Conservation (phyloP, 2,329 filamentous ascomycete species). For the Hymenoscyphus infarciens region DNA sequence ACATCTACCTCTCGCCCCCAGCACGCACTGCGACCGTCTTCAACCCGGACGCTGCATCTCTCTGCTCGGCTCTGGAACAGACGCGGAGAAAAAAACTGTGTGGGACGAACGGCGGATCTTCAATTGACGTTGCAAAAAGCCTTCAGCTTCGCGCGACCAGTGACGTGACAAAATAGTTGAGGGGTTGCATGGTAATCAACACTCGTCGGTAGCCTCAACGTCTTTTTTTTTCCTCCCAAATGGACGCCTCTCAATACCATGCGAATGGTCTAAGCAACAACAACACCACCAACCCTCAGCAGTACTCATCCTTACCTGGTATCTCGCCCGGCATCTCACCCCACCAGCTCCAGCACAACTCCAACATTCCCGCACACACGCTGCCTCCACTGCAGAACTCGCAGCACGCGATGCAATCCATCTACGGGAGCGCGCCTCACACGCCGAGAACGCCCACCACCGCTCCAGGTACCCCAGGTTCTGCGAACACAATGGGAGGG, state of each 20-base stretch:
- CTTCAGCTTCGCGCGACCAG: conserved; percentile 3
- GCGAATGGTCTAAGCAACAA: conserved; percentile 31
- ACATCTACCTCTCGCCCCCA: conserved; percentile 4
- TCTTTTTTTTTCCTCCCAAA: conserved; percentile 8
- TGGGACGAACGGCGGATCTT: not conserved
- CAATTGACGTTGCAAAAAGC: not conserved
- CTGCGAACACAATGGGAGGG: conserved; percentile 47
- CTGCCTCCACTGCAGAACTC: conserved; percentile 51
- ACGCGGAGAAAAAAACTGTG: not conserved
- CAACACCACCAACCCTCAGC: conserved; percentile 14
- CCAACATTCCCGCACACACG: conserved; percentile 48
- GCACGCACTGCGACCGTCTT: conserved; percentile 3
- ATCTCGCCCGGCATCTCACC: conserved; percentile 36
- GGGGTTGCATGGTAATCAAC: conserved; percentile 11
- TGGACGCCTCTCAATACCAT: conserved; percentile 33
- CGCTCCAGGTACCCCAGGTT: conserved; percentile 56
- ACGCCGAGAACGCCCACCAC: conserved; percentile 61
- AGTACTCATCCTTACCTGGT: conserved; percentile 31
- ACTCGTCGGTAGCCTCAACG: not conserved
- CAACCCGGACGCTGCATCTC: conserved; percentile 6
- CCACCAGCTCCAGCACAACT: conserved; percentile 39
- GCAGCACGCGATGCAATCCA: conserved; percentile 49
- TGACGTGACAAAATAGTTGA: conserved; percentile 10
- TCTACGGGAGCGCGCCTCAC: conserved; percentile 48
- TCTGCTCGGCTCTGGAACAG: not conserved